Evolutionary conservation across 345 rosid genomes (phyloP).

Genomic region (Lepidium sativum): DNA sequence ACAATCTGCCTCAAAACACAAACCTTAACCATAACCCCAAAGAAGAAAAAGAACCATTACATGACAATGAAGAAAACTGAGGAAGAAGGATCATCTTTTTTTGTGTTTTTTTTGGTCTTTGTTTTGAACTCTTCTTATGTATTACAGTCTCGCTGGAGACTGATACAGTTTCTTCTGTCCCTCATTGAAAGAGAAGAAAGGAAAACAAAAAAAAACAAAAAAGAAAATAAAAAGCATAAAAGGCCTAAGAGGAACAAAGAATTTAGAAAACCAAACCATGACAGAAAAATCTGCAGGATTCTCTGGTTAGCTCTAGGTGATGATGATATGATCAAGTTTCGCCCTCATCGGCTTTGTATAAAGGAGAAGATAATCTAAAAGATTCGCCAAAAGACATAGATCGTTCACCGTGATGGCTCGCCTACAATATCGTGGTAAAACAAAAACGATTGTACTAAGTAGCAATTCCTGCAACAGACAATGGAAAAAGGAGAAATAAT

Average conservation of each 20-base stretch:
- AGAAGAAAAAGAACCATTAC: slow-evolving; percentile 18
- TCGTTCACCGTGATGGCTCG: slow-evolving; percentile 29
- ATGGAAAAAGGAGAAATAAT: background rate
- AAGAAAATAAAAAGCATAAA: slow-evolving; percentile 9
- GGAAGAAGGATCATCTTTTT: slow-evolving; percentile 21
- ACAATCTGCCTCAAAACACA: slow-evolving; percentile 31
- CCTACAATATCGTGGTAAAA: slow-evolving; percentile 37
- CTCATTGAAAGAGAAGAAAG: slow-evolving; percentile 18
- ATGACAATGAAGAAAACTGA: slow-evolving; percentile 18
- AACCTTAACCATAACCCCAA: slow-evolving; percentile 25
- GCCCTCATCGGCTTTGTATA: slow-evolving; percentile 24
- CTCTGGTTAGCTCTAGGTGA: slow-evolving; percentile 30
- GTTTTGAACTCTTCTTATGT: slow-evolving; percentile 35
- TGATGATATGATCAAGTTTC: slow-evolving; percentile 24
- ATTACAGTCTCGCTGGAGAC: slow-evolving; percentile 68
- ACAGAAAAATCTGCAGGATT: slow-evolving; percentile 23
- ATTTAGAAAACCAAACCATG: slow-evolving; percentile 33
- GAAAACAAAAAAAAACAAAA: background rate
- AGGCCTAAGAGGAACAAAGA: slow-evolving; percentile 23
- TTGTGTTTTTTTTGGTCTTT: background rate
- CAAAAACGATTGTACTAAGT: slow-evolving; percentile 31
- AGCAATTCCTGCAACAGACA: slow-evolving; percentile 33
- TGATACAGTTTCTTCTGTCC: slow-evolving; percentile 46
- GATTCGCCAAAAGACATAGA: slow-evolving; percentile 26
- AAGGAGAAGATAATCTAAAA: slow-evolving; percentile 21